Evolutionary conservation across 129 eudicot genomes (phyloP).

Genomic region (Chrysanthemum lavandulifolium): DNA sequence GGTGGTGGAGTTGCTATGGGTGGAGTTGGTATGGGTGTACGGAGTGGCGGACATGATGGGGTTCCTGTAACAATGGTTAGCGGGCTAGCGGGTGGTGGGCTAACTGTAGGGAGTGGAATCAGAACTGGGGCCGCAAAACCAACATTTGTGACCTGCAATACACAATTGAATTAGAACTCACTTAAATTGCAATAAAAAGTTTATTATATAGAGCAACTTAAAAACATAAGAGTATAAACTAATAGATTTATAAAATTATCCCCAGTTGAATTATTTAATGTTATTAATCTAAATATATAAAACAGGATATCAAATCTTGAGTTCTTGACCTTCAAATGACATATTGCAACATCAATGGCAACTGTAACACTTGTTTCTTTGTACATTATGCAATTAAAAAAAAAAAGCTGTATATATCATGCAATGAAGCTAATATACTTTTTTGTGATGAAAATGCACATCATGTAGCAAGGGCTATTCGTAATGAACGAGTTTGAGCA

Average conservation of each 20-base stretch:
- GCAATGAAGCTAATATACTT: too few species aligned
- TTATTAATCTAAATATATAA: too few species aligned
- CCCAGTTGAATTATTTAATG: too few species aligned
- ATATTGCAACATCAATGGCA: too few species aligned
- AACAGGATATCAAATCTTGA: too few species aligned
- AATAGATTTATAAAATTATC: background rate
- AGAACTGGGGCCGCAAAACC: slow-evolving; percentile 19
- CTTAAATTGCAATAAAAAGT: background rate
- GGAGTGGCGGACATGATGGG: slow-evolving; percentile 4
- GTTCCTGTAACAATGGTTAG: background rate
- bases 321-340: too few species aligned
- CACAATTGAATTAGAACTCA: background rate
- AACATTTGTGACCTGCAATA: slow-evolving; percentile 17
- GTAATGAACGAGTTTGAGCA: background rate
- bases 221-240: background rate
- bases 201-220: background rate
- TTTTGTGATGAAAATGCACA: background rate
- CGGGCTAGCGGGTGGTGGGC: background rate
- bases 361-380: too few species aligned
- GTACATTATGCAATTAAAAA: background rate
- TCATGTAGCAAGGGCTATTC: background rate
- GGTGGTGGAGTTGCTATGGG: background rate
- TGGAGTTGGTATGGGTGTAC: background rate
- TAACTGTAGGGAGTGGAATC: background rate
- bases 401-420: too few species aligned